Conservation (phyloP, 768 basidiomycete genomes). For the Mrakia frigida region DNA sequence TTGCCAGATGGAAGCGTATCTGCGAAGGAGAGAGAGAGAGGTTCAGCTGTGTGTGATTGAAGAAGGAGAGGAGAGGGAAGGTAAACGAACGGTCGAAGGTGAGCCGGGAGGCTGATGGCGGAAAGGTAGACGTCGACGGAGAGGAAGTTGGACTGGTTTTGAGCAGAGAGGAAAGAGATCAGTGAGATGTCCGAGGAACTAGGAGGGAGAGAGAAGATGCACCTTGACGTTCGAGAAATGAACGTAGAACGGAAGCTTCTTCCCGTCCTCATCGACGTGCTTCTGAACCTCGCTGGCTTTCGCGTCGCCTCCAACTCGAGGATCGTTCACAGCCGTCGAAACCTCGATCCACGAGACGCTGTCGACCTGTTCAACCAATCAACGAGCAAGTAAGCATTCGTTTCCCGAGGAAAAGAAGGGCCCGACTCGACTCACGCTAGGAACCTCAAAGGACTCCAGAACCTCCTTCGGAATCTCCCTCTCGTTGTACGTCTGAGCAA, state of each 20-base stretch:
- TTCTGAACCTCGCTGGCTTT: slow-evolving; percentile 50
- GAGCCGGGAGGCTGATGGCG: slow-evolving; percentile 62
- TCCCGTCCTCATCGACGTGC: slow-evolving; percentile 64
- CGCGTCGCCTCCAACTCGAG: slow-evolving; percentile 40
- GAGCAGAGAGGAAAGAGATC: neutral
- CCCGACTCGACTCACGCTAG: slow-evolving; percentile 54
- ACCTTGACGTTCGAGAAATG: slow-evolving; percentile 93
- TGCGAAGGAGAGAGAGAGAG: slow-evolving; percentile 39
- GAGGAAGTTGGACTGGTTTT: slow-evolving; percentile 79
- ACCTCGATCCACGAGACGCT: slow-evolving; percentile 88
- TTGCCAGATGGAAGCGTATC: slow-evolving; percentile 71
- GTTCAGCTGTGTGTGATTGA: neutral
- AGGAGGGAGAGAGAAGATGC: neutral
- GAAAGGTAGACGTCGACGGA: slow-evolving; percentile 74
- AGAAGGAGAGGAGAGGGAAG: neutral
- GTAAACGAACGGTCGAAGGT: slow-evolving; percentile 65
- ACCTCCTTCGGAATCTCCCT: slow-evolving; percentile 72
- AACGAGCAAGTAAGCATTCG: slow-evolving; percentile 4
- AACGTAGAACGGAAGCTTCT: slow-evolving; percentile 73
- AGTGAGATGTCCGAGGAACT: slow-evolving; percentile 8
- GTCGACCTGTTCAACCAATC: slow-evolving; percentile 42
- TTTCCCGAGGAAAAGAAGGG: neutral
- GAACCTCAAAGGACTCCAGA: slow-evolving; percentile 80
- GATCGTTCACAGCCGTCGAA: slow-evolving; percentile 47
- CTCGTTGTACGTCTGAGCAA: slow-evolving; percentile 81